Evolutionary conservation across 2,329 filamentous ascomycete species (phyloP), one percentile per base, ranked within the genome.

Genomic region (Aspergillus pseudoglaucus): DNA sequence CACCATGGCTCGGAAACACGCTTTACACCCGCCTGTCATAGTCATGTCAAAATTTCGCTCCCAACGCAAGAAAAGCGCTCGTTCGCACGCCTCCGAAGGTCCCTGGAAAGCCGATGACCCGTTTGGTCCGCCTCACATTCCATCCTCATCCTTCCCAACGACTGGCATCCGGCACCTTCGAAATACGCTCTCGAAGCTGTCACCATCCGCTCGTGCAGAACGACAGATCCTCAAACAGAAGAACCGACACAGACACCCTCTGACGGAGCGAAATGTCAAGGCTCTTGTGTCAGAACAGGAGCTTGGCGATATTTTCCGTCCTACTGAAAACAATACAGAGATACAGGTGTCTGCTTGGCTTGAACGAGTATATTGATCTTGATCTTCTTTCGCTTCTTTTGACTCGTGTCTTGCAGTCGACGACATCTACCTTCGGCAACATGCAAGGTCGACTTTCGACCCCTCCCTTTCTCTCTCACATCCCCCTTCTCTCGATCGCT

Each of bases 301-400:
- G 52, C 58, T 58, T 27, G 53, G 59, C 12, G 65, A 85, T 78
- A 82, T 81, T 75, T 66, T 74, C 73, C 59, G 81, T 75, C 53
- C 69, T 72, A 49, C 83, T 79, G 70, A 75, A 57, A 55, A 74
- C 73, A 59, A 72, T 70, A 57, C 80, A 77, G 66, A 84, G 74
- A 59, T 90, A 85, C 75, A 78, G 72, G 58, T 91, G 87, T 70
- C 83, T 79, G 67, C 85, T 82, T 78, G 87, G 87, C 68, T 90
- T 85, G 75, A 79, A 77, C 68, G 79, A 73, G 52, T 84, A 85
- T 67, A 79, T 82, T 68, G 15, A 44, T 25, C 4, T 82, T 68
- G 15, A 44, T 25, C 4, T 18, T 15, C 6, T 25, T 54, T 54
- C 42, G 46, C 51, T 47, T 51, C 50, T 45, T 15, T 49, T 23